Base-by-base conservation (phyloP, 2,329 filamentous ascomycete genomes). In the Truncatella angustata region DNA sequence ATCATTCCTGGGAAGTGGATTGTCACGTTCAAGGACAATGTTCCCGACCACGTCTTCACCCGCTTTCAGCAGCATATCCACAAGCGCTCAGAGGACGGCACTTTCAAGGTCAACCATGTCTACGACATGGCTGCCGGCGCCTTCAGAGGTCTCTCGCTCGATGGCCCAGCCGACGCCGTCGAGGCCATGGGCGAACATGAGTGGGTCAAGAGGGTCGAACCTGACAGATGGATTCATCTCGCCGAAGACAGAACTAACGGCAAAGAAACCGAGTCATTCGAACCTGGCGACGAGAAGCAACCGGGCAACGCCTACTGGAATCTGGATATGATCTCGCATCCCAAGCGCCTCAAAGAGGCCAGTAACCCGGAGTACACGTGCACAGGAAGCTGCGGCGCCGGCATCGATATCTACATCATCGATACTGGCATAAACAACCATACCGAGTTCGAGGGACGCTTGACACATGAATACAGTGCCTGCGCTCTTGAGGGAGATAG, bases 341-440 rank as follows among this genome's bases (percentile, higher is more conserved):
- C 16, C 21, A 23, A 26, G 23, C 18, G 12, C 6, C 21, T 24
- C 12, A 16, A 20, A 16, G 20, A n/a, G 7, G 11, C 10, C 11
- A 14, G 28, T 4, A 4, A 26, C 3, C 18, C 43, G 23, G 36
- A 52, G 14, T 52, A 52, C 20, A 23, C 45, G 12, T 43, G 40
- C 6, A 18, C 34, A 26, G 51, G 50, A n/a, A 36, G 45, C n/a
- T 68, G 69, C 32, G 73, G 73, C 6, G 53, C 59, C n/a, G 65
- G 60, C 28, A 68, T 61, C 50, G 78, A 68, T 53, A 68, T 72
- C 40, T 81, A 80, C 58, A 60, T 82, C 36, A 65, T 81, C 50
- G 79, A 82, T 63, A 77, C 73, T 0, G 78, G 79, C 35, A 71
- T 81, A 40, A 64, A 67, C 18, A 66, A 63, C 7, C 78, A 82